phyloP scores from a whole-genome alignment of 495 filamentous ascomycete genomes.

The Penicillium malachiteum region DNA sequence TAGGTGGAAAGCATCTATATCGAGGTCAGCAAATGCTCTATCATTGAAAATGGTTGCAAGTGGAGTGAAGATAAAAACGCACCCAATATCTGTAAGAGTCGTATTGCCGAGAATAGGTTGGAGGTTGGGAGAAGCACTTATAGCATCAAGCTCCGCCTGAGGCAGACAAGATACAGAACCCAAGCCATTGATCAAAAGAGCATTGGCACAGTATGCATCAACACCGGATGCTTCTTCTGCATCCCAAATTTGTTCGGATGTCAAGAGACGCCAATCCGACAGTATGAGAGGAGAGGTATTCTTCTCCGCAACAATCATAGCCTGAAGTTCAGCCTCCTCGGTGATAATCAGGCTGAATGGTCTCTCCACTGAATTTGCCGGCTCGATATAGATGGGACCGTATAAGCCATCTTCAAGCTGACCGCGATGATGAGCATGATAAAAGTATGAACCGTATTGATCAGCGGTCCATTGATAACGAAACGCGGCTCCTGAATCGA shows the following conservation, averaged over 20 bases:
- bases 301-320: conserved; percentile 46
- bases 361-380: conserved; percentile 24
- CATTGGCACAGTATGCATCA: conserved; percentile 46
- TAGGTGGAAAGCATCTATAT: conserved; percentile 25
- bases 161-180: conserved; percentile 48
- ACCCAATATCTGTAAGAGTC: conserved; percentile 51
- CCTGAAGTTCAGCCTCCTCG: conserved; percentile 33
- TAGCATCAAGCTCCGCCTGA: conserved; percentile 33
- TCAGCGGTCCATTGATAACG: conserved; percentile 45
- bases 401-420: conserved; percentile 57
- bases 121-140: conserved; percentile 27
- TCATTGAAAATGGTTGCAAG: too few species aligned
- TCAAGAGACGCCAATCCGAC: conserved; percentile 55
- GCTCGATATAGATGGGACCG: conserved; percentile 51
- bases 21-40: not conserved
- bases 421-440: conserved; percentile 52
- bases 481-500: conserved; percentile 45
- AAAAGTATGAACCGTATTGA: conserved; percentile 37
- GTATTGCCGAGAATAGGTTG: conserved; percentile 25
- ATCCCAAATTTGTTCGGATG: conserved; percentile 45
- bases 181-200: conserved; percentile 57
- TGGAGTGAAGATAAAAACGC: conserved; percentile 5
- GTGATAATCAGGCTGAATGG: conserved; percentile 49
- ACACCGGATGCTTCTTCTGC: conserved; percentile 38
- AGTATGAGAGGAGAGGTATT: conserved; percentile 47